Percentiles rank a stretch among this genome's conserved stretches.
phyloP scores from a whole-genome alignment of 768 basidiomycete genomes.

The Asterophora parasitica region DNA sequence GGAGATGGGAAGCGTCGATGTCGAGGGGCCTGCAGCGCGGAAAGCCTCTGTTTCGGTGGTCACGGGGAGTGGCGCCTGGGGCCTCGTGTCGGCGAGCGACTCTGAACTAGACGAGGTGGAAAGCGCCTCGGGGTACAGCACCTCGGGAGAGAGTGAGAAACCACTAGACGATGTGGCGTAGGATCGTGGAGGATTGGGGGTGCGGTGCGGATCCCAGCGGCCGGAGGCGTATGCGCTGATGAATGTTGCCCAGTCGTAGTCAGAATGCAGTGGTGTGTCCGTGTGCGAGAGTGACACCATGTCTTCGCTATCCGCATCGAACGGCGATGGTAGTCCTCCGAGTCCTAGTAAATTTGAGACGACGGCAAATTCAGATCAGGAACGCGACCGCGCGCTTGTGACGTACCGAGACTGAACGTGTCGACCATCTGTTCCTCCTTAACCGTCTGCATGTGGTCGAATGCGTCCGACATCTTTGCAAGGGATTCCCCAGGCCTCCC shows the following conservation, averaged over 20 bases:
- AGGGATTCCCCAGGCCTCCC: neutral
- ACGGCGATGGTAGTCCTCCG: conserved; percentile 20
- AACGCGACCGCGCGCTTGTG: neutral
- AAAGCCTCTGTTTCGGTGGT: neutral
- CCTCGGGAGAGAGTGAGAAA: conserved; percentile 8
- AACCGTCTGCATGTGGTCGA: conserved; percentile 20
- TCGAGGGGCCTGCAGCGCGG: conserved; percentile 3
- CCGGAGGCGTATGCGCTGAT: conserved; percentile 73
- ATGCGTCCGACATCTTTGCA: conserved; percentile 4
- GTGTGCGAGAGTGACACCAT: neutral
- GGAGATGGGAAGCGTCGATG: conserved; percentile 13
- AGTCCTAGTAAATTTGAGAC: no score
- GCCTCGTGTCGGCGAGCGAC: neutral
- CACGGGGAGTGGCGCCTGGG: neutral
- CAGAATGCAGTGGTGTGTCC: conserved; percentile 12
- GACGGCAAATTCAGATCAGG: neutral
- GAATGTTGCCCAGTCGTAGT: conserved; percentile 70
- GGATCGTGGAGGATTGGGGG: conserved; percentile 52
- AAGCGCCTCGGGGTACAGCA: neutral
- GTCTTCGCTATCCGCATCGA: conserved; percentile 12
- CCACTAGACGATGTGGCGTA: conserved; percentile 7
- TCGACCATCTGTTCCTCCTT: conserved; percentile 21
- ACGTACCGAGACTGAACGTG: conserved; percentile 15
- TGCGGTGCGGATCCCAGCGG: conserved; percentile 74
- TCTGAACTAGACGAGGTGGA: neutral